phyloP scores from a whole-genome alignment of 257 asterid genomes.

The Solanum pinnatisectum region DNA sequence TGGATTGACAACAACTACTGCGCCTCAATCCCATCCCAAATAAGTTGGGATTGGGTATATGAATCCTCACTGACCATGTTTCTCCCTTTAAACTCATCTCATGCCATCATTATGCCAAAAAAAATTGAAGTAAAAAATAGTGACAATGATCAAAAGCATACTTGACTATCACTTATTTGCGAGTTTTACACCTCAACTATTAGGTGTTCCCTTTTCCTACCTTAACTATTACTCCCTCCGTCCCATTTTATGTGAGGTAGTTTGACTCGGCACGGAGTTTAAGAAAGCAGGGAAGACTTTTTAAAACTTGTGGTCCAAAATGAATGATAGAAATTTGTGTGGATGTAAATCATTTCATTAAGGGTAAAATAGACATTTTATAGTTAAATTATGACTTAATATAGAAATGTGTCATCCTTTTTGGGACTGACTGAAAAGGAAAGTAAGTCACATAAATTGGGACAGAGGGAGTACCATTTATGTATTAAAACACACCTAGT shows the following conservation, averaged over 20 bases:
- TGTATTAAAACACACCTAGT: not conserved
- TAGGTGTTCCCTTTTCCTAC: not conserved
- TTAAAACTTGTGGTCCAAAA: no score
- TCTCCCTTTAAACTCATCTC: not conserved
- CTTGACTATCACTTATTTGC: not conserved
- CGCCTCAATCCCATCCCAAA: not conserved
- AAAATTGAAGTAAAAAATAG: not conserved
- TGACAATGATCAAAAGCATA: not conserved
- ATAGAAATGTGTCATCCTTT: no score
- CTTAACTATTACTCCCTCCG: not conserved
- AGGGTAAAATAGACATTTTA: no score
- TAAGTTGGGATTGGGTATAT: not conserved
- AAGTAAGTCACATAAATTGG: no score
- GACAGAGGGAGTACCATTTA: no score
- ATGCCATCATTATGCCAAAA: not conserved
- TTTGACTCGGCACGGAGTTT: no score
- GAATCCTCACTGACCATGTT: not conserved
- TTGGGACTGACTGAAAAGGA: no score
- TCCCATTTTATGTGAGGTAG: no score
- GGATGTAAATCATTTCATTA: no score
- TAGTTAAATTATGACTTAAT: no score
- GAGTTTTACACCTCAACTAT: not conserved
- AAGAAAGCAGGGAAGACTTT: no score
- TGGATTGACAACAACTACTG: not conserved
- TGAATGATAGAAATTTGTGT: no score